These are phyloP conservation scores for Oryza glumipatula DNA, from an alignment of 176 grass and related monocot genomes.

Conservation along the genomic window DNA sequence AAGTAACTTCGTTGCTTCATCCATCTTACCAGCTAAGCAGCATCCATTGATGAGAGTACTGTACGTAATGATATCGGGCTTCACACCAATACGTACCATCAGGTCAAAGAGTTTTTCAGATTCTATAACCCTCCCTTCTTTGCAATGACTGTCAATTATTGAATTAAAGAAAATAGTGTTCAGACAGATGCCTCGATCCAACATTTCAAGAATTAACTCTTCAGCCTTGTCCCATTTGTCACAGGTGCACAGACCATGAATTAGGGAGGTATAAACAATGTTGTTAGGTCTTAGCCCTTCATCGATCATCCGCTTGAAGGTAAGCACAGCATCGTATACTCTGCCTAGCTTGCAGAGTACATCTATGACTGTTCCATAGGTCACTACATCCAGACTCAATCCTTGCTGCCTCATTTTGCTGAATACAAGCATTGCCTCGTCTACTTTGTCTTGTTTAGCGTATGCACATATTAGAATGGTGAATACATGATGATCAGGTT, in stretches of 20 bases:
- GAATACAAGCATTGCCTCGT: no score
- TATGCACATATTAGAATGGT: constrained; percentile 14
- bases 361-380: background rate
- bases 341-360: background rate
- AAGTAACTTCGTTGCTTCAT: background rate
- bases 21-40: background rate
- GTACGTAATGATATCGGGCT: background rate
- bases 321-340: constrained; percentile 31
- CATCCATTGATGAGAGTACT: no score
- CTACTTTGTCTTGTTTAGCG: background rate
- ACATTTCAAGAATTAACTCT: constrained; percentile 45
- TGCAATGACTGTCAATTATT: background rate
- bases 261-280: background rate
- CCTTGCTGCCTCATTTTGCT: no score
- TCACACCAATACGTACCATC: no score
- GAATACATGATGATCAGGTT: background rate
- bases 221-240: constrained; percentile 34
- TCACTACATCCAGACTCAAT: no score
- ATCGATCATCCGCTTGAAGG: background rate
- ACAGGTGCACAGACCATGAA: background rate
- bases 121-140: background rate
- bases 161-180: no score
- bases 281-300: background rate
- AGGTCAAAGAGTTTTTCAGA: no score
- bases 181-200: background rate